A percentile compares a stretch with the other conserved stretches of the same genome.
These are phyloP conservation scores for Viola odorata DNA, from an alignment of 345 rosid species.

Conservation along the genomic window DNA sequence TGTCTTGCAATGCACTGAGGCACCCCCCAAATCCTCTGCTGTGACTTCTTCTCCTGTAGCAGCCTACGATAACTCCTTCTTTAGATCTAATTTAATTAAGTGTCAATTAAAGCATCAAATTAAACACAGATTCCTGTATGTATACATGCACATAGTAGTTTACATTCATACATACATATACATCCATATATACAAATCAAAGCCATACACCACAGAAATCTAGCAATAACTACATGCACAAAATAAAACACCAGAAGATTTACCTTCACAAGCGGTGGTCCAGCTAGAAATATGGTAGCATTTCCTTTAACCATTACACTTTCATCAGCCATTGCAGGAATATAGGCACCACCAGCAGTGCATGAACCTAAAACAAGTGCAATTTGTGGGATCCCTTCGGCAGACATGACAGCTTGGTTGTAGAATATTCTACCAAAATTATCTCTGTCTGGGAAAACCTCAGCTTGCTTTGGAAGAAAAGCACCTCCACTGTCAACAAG, in stretches of 20 bases:
- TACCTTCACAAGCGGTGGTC: constrained; percentile 96
- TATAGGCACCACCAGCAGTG: constrained; percentile 97
- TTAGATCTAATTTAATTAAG: constrained; percentile 16
- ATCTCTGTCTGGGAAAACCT: constrained; percentile 92
- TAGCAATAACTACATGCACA: constrained; percentile 5
- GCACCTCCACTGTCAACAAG: constrained; percentile 97
- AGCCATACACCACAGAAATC: neutral
- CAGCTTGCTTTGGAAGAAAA: constrained; percentile 93
- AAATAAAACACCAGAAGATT: constrained; percentile 13
- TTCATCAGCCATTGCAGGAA: constrained; percentile 98
- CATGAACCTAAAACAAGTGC: constrained; percentile 92
- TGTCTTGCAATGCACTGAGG: constrained; percentile 77
- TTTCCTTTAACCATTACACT: constrained; percentile 99
- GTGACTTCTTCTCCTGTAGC: constrained; percentile 95
- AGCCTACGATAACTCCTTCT: constrained; percentile 64
- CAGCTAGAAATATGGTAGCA: constrained; percentile 93
- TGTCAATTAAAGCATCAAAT: too few species aligned
- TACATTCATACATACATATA: neutral
- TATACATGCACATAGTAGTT: neutral
- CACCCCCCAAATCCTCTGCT: constrained; percentile 95
- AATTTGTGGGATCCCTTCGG: constrained; percentile 89
- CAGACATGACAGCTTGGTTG: constrained; percentile 88
- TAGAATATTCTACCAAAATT: constrained; percentile 92
- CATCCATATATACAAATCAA: neutral
- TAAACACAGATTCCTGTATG: neutral